Evolutionary conservation across 176 grass and related monocot genomes (phyloP).

Genomic region (Triticum dicoccoides): DNA sequence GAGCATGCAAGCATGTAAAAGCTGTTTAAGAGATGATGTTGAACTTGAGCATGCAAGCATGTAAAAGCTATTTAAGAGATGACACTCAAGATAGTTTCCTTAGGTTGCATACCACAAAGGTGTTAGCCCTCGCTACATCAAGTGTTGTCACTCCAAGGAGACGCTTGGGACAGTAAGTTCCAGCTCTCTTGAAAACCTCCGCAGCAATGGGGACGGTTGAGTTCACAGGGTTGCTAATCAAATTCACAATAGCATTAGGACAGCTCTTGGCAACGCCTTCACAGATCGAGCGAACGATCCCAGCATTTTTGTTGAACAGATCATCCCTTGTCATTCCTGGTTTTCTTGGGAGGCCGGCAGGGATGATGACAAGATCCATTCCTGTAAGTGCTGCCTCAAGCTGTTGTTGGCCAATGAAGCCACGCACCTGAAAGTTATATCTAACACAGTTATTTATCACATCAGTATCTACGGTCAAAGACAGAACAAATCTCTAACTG

Average conservation of each 20-base stretch:
- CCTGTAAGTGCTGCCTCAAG: slow-evolving; percentile 88
- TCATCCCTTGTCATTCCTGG: slow-evolving; percentile 99
- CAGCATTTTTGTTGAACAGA: slow-evolving; percentile 97
- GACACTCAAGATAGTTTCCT: neutral
- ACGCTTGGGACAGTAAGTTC: slow-evolving; percentile 80
- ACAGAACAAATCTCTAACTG: neutral
- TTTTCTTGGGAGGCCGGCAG: slow-evolving; percentile 91
- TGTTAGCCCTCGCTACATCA: slow-evolving; percentile 97
- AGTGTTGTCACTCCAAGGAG: slow-evolving; percentile 95
- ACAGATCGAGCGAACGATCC: slow-evolving; percentile 78
- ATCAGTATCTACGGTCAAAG: neutral
- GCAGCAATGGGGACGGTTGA: slow-evolving; percentile 96
- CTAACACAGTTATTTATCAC: neutral
- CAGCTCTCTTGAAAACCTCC: slow-evolving; percentile 96
- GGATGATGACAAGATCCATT: slow-evolving; percentile 96
- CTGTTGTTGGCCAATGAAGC: slow-evolving; percentile 73
- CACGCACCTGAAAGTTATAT: slow-evolving; percentile 58
- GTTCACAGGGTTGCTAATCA: slow-evolving; percentile 99
- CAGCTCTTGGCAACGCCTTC: slow-evolving; percentile 80
- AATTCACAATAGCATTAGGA: slow-evolving; percentile 73
- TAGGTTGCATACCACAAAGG: slow-evolving; percentile 81
- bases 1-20: neutral
- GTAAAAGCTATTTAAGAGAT: neutral
- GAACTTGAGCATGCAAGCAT: neutral
- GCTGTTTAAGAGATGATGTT: neutral